Conservation (phyloP, 2,329 filamentous ascomycete species). For the Lecanoromycetidae sp. region DNA sequence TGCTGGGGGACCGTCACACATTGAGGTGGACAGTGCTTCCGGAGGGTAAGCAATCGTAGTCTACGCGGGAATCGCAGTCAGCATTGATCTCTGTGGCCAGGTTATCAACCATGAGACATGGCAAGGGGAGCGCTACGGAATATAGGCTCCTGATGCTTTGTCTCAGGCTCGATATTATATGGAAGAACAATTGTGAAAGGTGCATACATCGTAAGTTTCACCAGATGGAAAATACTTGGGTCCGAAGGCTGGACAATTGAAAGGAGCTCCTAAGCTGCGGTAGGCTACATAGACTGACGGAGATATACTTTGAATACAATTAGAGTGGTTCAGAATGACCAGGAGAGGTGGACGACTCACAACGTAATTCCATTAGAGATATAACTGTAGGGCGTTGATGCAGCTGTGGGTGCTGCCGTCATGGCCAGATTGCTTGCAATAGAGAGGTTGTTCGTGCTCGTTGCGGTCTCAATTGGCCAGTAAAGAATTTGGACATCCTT, state of each 20-base stretch:
- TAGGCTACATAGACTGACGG: constrained; percentile 9
- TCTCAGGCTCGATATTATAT: too few relatives aligned
- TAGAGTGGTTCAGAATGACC: not conserved
- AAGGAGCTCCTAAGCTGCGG: not conserved
- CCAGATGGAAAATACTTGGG: not conserved
- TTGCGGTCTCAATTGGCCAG: not conserved
- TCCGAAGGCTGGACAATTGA: not conserved
- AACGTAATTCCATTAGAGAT: constrained; percentile 2
- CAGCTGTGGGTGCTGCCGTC: not conserved
- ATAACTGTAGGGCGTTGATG: not conserved
- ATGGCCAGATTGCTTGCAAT: not conserved
- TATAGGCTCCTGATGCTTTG: too few relatives aligned
- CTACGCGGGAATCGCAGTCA: too few relatives aligned
- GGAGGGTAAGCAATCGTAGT: constrained; percentile 4
- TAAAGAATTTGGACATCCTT: constrained; percentile 9
- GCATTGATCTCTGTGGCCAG: too few relatives aligned
- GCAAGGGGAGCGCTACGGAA: too few relatives aligned
- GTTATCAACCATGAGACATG: too few relatives aligned
- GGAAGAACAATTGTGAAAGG: too few relatives aligned
- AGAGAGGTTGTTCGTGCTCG: not conserved
- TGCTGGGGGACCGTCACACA: not conserved
- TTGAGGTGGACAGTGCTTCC: constrained; percentile 2
- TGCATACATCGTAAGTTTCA: not conserved
- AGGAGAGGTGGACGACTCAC: not conserved
- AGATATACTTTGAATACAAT: not conserved